A percentile compares a stretch with the other conserved stretches of the same genome.
Evolutionary conservation across 176 grass and related monocot species (phyloP).

Genomic region (Luzula sylvatica): DNA sequence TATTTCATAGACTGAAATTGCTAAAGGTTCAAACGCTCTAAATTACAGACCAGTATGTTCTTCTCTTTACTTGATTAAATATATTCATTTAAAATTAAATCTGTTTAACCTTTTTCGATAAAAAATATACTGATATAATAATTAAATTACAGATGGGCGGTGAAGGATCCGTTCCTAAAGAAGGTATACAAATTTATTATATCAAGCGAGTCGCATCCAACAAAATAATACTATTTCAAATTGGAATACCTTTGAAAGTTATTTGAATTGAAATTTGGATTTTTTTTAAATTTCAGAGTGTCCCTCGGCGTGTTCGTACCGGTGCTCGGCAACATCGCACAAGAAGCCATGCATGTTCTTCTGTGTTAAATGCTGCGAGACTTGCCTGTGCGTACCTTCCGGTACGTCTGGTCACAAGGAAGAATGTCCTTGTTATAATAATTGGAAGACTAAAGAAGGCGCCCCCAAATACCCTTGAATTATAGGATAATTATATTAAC

Average conservation of each 20-base stretch:
- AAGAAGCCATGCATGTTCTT: conserved; percentile 24
- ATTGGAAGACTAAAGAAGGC: conserved; percentile 46
- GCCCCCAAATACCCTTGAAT: conserved; percentile 37
- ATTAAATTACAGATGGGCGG: conserved; percentile 15
- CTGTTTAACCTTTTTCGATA: too few relatives aligned
- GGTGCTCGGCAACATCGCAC: conserved; percentile 7
- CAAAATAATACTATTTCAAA: background rate
- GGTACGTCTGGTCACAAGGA: conserved; percentile 39
- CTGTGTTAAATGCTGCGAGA: conserved; percentile 6
- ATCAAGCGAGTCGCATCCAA: background rate
- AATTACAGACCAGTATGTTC: background rate
- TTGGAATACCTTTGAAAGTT: too few relatives aligned
- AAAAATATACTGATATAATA: too few relatives aligned
- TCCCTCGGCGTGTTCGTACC: background rate
- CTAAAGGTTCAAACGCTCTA: background rate
- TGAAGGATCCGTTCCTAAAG: conserved; percentile 4
- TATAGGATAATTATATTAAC: background rate
- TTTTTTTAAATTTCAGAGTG: conserved; percentile 3
- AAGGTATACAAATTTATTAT: conserved; percentile 8
- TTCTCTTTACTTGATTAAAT: background rate
- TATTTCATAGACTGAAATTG: background rate
- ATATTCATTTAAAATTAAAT: too few relatives aligned
- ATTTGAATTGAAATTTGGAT: too few relatives aligned
- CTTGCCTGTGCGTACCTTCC: conserved; percentile 10
- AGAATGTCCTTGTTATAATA: conserved; percentile 40